Conservation (phyloP, 148 eudicot species). For the Camellia japonica region DNA sequence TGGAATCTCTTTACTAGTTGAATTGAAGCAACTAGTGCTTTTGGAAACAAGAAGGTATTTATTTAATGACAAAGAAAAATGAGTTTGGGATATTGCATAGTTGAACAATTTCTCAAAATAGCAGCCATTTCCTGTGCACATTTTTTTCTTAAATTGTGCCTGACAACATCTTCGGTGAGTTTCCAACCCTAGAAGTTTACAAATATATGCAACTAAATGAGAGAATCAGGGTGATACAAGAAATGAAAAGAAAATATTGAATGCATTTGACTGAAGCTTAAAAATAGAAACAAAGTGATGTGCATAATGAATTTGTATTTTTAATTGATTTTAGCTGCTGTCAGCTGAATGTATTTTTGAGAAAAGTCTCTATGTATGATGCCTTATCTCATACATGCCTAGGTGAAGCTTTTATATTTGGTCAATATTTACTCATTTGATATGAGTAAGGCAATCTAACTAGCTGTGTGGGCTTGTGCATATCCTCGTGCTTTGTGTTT, state of each 20-base stretch:
- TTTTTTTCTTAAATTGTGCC: background rate
- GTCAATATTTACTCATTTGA: background rate
- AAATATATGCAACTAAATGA: background rate
- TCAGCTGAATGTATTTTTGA: background rate
- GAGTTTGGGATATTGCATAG: background rate
- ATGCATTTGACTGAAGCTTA: background rate
- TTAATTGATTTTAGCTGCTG: background rate
- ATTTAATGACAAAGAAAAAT: background rate
- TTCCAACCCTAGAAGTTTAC: background rate
- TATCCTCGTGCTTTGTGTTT: background rate
- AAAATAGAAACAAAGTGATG: background rate
- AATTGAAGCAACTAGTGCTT: slow-evolving; percentile 1
- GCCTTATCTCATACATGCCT: background rate
- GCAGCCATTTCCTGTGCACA: background rate
- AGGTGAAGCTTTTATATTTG: background rate
- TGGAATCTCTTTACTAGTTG: background rate
- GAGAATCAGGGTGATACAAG: background rate
- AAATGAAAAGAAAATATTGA: slow-evolving; percentile 4
- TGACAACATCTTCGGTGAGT: background rate
- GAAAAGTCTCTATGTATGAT: background rate
- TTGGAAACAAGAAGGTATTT: background rate
- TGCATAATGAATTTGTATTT: background rate
- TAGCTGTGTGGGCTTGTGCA: background rate
- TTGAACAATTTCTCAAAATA: background rate
- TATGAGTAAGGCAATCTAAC: background rate